Evolutionary conservation across 148 eudicot species (phyloP).

Genomic region (Polygonum maritimum): DNA sequence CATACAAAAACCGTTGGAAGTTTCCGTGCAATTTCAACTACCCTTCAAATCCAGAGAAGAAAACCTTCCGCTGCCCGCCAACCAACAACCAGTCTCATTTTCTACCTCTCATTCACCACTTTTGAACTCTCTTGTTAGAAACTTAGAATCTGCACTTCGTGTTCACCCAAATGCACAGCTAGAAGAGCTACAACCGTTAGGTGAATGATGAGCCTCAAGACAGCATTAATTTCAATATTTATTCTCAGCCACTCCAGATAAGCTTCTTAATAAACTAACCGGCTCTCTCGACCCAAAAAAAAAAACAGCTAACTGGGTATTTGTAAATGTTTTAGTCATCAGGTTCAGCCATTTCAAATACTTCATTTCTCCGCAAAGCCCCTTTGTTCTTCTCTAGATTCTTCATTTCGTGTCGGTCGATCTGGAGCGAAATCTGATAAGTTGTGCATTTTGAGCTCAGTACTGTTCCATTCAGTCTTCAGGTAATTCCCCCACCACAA

Average conservation of each 20-base stretch:
- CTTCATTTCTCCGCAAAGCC: background rate
- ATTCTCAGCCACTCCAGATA: background rate
- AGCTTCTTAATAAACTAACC: background rate
- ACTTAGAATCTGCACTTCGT: background rate
- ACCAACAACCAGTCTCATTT: background rate
- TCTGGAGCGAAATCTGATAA: background rate
- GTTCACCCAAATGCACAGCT: background rate
- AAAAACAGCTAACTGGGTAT: no score
- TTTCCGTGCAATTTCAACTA: background rate
- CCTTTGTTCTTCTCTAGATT: background rate
- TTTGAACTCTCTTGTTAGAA: background rate
- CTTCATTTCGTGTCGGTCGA: background rate
- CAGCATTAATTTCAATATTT: slow-evolving; percentile 1
- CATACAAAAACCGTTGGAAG: background rate
- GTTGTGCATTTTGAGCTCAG: background rate
- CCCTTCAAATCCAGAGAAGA: background rate
- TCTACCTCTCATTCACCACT: slow-evolving; percentile 2
- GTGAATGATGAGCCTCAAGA: background rate
- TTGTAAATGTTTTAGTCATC: background rate
- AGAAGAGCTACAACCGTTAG: background rate
- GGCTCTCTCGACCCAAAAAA: no score
- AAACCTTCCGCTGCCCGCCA: background rate
- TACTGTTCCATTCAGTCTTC: background rate
- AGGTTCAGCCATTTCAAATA: background rate
- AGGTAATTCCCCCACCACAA: background rate